Percentiles rank a stretch among this genome's conserved stretches.
phyloP scores from a whole-genome alignment of 352 stramenopile genomes.

The Thalassiosira hispida region DNA sequence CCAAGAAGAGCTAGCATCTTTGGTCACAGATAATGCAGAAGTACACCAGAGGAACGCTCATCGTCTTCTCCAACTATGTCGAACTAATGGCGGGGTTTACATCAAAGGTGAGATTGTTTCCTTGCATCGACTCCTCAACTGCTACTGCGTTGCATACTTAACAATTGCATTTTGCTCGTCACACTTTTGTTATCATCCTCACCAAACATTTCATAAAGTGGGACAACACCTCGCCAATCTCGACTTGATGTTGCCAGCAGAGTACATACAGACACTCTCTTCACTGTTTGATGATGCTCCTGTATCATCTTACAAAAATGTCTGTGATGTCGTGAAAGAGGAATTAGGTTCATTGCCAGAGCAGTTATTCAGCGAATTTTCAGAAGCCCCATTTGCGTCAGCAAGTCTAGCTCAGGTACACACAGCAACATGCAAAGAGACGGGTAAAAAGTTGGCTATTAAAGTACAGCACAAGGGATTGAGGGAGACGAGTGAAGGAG shows the following conservation, averaged over 20 bases:
- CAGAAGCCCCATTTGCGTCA: conserved; percentile 91
- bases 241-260: conserved; percentile 93
- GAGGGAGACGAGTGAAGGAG: conserved; percentile 81
- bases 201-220: no score
- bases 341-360: conserved; percentile 79
- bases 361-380: conserved; percentile 91
- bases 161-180: no score
- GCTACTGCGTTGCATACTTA: no score
- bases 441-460: conserved; percentile 91
- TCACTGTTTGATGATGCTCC: conserved; percentile 93
- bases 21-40: conserved; percentile 26
- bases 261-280: conserved; percentile 92
- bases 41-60: conserved; percentile 82
- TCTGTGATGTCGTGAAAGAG: conserved; percentile 83
- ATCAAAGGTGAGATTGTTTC: no score
- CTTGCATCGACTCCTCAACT: no score
- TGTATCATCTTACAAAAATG: conserved; percentile 77
- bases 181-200: no score
- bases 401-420: conserved; percentile 96
- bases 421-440: conserved; percentile 81
- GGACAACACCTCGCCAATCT: conserved; percentile 96
- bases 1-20: conserved; percentile 52
- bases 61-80: conserved; percentile 90
- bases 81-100: conserved; percentile 94
- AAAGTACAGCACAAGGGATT: conserved; percentile 94